A percentile compares a stretch with the other conserved stretches of the same genome.
Evolutionary conservation across 495 filamentous ascomycete genomes (phyloP).

Genomic region (Penicillium subrubescens): DNA sequence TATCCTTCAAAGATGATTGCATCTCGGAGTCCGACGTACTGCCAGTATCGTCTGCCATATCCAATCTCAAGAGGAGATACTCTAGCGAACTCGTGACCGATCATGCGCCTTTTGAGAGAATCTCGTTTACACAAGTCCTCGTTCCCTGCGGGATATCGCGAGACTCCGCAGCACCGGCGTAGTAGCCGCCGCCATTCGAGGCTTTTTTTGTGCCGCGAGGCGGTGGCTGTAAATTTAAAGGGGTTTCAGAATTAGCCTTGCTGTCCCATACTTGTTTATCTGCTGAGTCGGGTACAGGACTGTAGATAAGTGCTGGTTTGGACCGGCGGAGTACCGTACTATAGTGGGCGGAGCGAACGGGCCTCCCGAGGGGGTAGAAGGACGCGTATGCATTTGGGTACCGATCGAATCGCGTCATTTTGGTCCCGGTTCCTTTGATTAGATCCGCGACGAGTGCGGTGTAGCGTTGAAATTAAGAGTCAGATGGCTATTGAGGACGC

Average conservation of each 20-base stretch:
- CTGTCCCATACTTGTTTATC: not conserved
- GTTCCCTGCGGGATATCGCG: not conserved
- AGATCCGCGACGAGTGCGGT: not conserved
- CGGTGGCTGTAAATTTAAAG: not conserved
- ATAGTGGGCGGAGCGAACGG: not conserved
- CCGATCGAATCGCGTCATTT: not conserved
- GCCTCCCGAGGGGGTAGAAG: not conserved
- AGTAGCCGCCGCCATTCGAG: not conserved
- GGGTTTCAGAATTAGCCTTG: not conserved
- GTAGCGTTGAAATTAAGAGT: not conserved
- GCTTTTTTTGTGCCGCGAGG: not conserved
- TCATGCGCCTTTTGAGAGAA: slow-evolving; percentile 40
- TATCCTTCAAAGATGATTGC: slow-evolving; percentile 12
- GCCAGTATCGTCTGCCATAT: slow-evolving; percentile 8
- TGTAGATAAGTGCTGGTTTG: not conserved
- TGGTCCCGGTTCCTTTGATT: not conserved
- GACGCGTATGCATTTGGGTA: not conserved
- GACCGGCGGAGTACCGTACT: not conserved
- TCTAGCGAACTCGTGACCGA: slow-evolving; percentile 36
- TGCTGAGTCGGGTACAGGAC: no score
- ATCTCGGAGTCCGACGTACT: slow-evolving; percentile 21
- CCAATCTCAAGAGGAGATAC: slow-evolving; percentile 49
- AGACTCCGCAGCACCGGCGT: not conserved
- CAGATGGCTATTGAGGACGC: not conserved
- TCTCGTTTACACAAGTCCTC: slow-evolving; percentile 45